Evolutionary conservation across 2,329 filamentous ascomycete species (phyloP).

Genomic region (Zasmidium cellare): DNA sequence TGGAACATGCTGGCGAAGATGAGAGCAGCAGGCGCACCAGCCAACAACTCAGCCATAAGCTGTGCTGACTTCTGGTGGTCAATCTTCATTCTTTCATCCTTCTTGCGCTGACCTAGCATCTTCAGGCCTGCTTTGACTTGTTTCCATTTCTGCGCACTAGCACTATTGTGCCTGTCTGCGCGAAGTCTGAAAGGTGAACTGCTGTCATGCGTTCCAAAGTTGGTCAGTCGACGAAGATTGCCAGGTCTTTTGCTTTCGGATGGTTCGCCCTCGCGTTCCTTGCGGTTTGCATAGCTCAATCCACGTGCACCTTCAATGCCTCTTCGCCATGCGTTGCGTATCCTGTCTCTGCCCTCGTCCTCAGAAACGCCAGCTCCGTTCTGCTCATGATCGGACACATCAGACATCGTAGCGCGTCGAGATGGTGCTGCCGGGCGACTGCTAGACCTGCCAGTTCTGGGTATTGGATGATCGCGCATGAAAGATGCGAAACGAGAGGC

Average conservation of each 20-base stretch:
- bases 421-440: slow-evolving; percentile 62
- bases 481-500: slow-evolving; percentile 52
- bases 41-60: slow-evolving; percentile 89
- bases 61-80: slow-evolving; percentile 96
- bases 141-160: slow-evolving; percentile 78
- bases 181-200: slow-evolving; percentile 46
- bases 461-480: slow-evolving; percentile 47
- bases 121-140: slow-evolving; percentile 89
- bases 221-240: slow-evolving; percentile 49
- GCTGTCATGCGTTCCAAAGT: slow-evolving; percentile 36
- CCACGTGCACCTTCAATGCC: slow-evolving; percentile 50
- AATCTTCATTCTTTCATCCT: slow-evolving; percentile 79
- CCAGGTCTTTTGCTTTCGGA: slow-evolving; percentile 42
- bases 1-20: slow-evolving; percentile 98
- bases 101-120: slow-evolving; percentile 74
- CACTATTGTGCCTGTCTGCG: slow-evolving; percentile 47
- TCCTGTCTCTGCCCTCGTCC: slow-evolving; percentile 51
- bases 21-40: slow-evolving; percentile 86
- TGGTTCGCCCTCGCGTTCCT: slow-evolving; percentile 31
- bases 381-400: slow-evolving; percentile 22
- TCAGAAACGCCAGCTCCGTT: slow-evolving; percentile 50
- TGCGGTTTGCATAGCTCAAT: slow-evolving; percentile 44
- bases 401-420: slow-evolving; percentile 50
- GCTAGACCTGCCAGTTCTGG: slow-evolving; percentile 39
- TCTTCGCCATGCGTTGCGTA: slow-evolving; percentile 48